These are phyloP conservation scores for Geotrichum restrictum DNA, from an alignment of 1,139 yeast species.

Conservation along the genomic window DNA sequence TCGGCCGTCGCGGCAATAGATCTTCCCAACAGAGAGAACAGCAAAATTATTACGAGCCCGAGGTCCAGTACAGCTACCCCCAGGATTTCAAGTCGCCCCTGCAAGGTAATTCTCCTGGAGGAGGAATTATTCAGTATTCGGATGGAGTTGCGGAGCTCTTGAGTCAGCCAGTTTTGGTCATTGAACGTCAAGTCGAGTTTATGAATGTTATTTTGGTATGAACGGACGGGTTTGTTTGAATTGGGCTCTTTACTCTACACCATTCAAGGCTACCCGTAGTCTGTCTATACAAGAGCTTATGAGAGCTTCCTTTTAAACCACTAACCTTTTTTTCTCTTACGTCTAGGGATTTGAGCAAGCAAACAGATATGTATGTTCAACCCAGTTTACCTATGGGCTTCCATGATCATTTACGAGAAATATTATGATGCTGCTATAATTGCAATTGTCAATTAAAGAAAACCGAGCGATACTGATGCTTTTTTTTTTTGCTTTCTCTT, in stretches of 20 bases:
- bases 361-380: constrained; percentile 51
- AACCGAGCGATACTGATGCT: background rate
- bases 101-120: constrained; percentile 20
- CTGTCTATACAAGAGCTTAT: too few relatives aligned
- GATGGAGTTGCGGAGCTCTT: constrained; percentile 58
- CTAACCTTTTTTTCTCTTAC: background rate
- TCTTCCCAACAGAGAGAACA: constrained; percentile 6
- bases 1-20: constrained; percentile 4
- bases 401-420: too few relatives aligned
- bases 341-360: constrained; percentile 79
- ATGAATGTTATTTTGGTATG: constrained; percentile 64
- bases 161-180: constrained; percentile 74
- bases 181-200: constrained; percentile 82
- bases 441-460: too few relatives aligned
- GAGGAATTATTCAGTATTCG: constrained; percentile 43
- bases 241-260: background rate
- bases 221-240: background rate
- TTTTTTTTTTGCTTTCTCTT: background rate
- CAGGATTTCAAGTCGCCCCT: background rate
- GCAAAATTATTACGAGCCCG: constrained; percentile 11
- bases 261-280: too few relatives aligned
- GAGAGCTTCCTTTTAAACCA: too few relatives aligned
- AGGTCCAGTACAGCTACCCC: constrained; percentile 18
- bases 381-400: background rate
- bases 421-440: too few relatives aligned